Percentiles rank a stretch among this genome's conserved stretches.
These are phyloP conservation scores for Neltuma alba DNA, from an alignment of 306 rosid genomes.

Conservation along the genomic window DNA sequence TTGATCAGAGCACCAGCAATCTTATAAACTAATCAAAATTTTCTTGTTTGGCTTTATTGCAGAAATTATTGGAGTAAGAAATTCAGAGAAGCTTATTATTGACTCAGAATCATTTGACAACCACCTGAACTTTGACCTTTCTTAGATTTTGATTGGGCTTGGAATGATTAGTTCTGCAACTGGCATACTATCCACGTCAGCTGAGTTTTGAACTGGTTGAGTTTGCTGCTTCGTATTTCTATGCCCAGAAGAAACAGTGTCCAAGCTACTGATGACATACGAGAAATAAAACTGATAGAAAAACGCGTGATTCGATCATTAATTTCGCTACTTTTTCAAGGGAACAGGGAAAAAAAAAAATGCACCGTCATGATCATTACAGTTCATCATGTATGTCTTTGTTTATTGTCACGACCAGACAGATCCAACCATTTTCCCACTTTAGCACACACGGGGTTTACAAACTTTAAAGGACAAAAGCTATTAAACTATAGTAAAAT, in stretches of 20 bases:
- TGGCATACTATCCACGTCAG: not conserved
- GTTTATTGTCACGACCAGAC: constrained; percentile 43
- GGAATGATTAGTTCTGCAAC: not conserved
- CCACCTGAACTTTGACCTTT: not conserved
- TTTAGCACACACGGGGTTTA: constrained; percentile 47
- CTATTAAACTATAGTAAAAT: not conserved
- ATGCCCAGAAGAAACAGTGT: not conserved
- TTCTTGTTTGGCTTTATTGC: not conserved
- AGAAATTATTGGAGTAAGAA: not conserved
- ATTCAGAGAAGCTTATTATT: not conserved
- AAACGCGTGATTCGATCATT: constrained; percentile 38
- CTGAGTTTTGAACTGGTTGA: not conserved
- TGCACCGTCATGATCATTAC: constrained; percentile 17
- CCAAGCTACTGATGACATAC: not conserved
- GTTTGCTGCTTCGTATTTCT: not conserved
- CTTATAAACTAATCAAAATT: not conserved
- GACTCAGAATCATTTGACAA: not conserved
- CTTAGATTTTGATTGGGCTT: not conserved
- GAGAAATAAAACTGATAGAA: not conserved
- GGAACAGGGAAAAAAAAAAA: too few species aligned
- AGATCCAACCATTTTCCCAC: constrained; percentile 47
- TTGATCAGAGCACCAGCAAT: not conserved
- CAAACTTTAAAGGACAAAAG: constrained; percentile 30
- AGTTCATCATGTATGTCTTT: constrained; percentile 25
- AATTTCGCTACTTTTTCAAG: not conserved